phyloP scores from a whole-genome alignment of 2,329 filamentous ascomycete species.

The Gremmenia infestans region DNA sequence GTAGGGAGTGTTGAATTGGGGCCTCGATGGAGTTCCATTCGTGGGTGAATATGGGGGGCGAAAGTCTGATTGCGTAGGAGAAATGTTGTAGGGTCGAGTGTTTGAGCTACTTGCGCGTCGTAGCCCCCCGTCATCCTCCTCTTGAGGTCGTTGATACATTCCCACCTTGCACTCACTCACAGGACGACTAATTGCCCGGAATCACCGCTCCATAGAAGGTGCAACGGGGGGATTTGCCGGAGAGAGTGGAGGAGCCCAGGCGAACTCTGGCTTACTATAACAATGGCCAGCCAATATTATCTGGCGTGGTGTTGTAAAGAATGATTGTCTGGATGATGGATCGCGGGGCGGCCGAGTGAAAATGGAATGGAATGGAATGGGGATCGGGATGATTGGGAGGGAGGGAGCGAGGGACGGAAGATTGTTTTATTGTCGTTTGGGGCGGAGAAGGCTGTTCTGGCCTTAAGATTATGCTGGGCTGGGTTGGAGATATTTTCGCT shows the following conservation, averaged over 20 bases:
- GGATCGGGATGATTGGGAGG: not conserved
- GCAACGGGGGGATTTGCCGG: conserved; percentile 3
- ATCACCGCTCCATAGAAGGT: conserved; percentile 24
- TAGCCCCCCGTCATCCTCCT: conserved; percentile 26
- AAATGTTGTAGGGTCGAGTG: conserved; percentile 22
- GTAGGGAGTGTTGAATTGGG: conserved; percentile 29
- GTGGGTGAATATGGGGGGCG: conserved; percentile 26
- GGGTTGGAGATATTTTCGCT: not conserved
- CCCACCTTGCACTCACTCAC: conserved; percentile 14
- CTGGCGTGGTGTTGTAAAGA: not conserved
- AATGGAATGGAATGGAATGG: not conserved
- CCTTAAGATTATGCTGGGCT: not conserved
- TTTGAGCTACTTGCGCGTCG: conserved; percentile 26
- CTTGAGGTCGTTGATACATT: conserved; percentile 25
- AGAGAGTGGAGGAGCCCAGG: not conserved
- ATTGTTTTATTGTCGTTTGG: not conserved
- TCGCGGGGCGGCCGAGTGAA: not conserved
- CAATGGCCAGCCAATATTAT: not conserved
- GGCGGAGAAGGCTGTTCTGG: not conserved
- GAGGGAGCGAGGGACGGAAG: not conserved
- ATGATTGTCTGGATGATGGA: not conserved
- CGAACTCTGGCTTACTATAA: conserved; percentile 12
- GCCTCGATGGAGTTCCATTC: conserved; percentile 25
- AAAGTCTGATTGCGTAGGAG: conserved; percentile 25
- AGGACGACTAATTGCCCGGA: conserved; percentile 11